A percentile compares a stretch with the other conserved stretches of the same genome.
Evolutionary conservation across 1,284 basidiomycete species (phyloP).

Genomic region (Irpex lacteus): DNA sequence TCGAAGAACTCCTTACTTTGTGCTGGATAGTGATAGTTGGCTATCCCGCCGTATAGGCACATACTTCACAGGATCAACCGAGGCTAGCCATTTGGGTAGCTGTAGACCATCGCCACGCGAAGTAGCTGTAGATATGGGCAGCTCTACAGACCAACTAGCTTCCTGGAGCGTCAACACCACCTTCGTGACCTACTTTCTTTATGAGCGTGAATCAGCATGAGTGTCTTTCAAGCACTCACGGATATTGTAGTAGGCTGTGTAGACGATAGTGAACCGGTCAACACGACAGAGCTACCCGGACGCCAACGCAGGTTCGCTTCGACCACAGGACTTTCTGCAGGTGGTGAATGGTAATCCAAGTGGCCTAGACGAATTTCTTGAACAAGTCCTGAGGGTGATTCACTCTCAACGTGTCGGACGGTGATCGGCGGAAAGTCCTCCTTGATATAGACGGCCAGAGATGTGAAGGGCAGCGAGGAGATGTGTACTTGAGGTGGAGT

Average conservation of each 20-base stretch:
- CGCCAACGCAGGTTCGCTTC: slow-evolving; percentile 55
- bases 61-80: slow-evolving; percentile 47
- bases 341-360: slow-evolving; percentile 18
- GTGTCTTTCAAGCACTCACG: slow-evolving; percentile 33
- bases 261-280: slow-evolving; percentile 55
- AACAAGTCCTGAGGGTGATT: slow-evolving; percentile 20
- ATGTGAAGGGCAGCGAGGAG: slow-evolving; percentile 54
- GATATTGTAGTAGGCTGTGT: slow-evolving; percentile 44
- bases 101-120: slow-evolving; percentile 31
- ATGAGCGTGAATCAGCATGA: not conserved
- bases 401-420: slow-evolving; percentile 38
- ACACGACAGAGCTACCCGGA: slow-evolving; percentile 46
- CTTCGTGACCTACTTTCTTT: slow-evolving; percentile 42
- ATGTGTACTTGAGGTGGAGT: slow-evolving; percentile 45
- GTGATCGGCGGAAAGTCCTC: slow-evolving; percentile 43
- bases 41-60: slow-evolving; percentile 48
- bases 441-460: slow-evolving; percentile 55
- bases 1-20: slow-evolving; percentile 40
- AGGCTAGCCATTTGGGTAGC: slow-evolving; percentile 53
- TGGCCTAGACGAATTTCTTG: slow-evolving; percentile 44
- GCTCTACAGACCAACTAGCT: slow-evolving; percentile 60
- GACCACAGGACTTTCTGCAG: slow-evolving; percentile 17
- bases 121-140: slow-evolving; percentile 47
- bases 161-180: slow-evolving; percentile 51
- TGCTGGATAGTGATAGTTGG: slow-evolving; percentile 33